Percentiles rank a stretch among this genome's conserved stretches.
phyloP scores from a whole-genome alignment of 805 yeast species.

The Wickerhamomyces bovis region DNA sequence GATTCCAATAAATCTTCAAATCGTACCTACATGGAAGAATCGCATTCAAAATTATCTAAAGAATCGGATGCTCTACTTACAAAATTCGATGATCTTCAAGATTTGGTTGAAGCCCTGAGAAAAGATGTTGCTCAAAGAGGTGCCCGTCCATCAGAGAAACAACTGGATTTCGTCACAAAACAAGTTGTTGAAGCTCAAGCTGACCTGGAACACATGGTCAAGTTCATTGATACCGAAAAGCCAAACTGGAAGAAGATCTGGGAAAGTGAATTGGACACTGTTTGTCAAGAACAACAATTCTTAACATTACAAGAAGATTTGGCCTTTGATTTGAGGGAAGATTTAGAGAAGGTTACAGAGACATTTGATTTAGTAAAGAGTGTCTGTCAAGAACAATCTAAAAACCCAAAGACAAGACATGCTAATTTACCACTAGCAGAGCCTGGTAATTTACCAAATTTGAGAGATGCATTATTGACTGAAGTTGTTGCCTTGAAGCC shows the following conservation, averaged over 20 bases:
- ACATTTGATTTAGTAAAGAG: slow-evolving; percentile 77
- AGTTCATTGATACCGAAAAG: slow-evolving; percentile 62
- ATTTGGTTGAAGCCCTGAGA: slow-evolving; percentile 79
- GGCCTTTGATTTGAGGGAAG: slow-evolving; percentile 72
- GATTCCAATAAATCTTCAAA: slow-evolving; percentile 29
- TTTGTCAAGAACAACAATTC: slow-evolving; percentile 91
- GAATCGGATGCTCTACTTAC: slow-evolving; percentile 73
- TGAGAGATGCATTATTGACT: slow-evolving; percentile 70
- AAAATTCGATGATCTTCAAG: slow-evolving; percentile 86
- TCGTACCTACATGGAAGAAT: slow-evolving; percentile 64
- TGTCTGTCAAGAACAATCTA: slow-evolving; percentile 73
- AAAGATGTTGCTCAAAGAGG: slow-evolving; percentile 92
- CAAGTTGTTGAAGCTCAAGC: slow-evolving; percentile 57
- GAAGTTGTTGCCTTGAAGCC: slow-evolving; percentile 80
- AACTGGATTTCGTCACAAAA: slow-evolving; percentile 55
- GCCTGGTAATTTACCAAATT: slow-evolving; percentile 56
- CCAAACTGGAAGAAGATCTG: slow-evolving; percentile 86
- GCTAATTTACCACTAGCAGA: slow-evolving; percentile 41
- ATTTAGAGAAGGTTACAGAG: slow-evolving; percentile 70
- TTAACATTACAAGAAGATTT: slow-evolving; percentile 86
- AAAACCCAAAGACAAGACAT: slow-evolving; percentile 40
- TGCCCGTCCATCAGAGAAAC: slow-evolving; percentile 71
- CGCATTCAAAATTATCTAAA: slow-evolving; percentile 65
- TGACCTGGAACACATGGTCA: slow-evolving; percentile 48
- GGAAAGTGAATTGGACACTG: slow-evolving; percentile 85